phyloP scores from a whole-genome alignment of 164 flowering plant genomes.

The Aristolochia californica region DNA sequence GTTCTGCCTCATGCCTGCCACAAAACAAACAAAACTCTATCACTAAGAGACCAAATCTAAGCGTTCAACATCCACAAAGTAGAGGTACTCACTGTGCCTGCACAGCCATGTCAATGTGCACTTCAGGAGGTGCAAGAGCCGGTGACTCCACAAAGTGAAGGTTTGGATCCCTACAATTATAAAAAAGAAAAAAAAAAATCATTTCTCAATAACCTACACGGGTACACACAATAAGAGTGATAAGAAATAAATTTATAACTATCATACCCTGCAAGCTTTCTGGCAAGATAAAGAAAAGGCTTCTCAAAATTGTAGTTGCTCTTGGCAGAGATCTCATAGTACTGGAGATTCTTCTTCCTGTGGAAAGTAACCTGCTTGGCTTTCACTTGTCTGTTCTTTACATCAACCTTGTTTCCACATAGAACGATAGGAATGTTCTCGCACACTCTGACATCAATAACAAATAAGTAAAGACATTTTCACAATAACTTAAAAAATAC shows the following conservation, averaged over 20 bases:
- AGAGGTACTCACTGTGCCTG: constrained; percentile 38
- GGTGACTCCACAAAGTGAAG: constrained; percentile 61
- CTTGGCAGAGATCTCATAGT: constrained; percentile 83
- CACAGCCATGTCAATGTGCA: constrained; percentile 43
- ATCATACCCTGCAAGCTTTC: constrained; percentile 76
- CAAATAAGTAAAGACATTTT: background rate
- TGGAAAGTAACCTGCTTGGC: constrained; percentile 91
- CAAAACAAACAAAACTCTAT: background rate
- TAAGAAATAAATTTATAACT: too few species aligned
- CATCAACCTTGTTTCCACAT: constrained; percentile 91
- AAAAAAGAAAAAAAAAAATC: background rate
- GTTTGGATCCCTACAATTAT: constrained; percentile 37
- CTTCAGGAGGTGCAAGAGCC: constrained; percentile 64
- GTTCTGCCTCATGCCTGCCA: constrained; percentile 39
- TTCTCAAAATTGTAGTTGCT: constrained; percentile 83
- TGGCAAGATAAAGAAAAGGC: constrained; percentile 72
- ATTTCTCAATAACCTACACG: background rate
- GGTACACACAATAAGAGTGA: too few species aligned
- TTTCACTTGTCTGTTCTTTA: constrained; percentile 85
- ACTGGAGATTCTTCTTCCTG: constrained; percentile 74
- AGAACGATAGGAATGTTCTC: constrained; percentile 84
- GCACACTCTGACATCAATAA: constrained; percentile 29
- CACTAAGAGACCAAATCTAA: background rate
- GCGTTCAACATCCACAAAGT: background rate
- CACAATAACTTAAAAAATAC: background rate